Evolutionary conservation across 2,329 filamentous ascomycete genomes (phyloP).

Genomic region (Paecilomyces fulvus): DNA sequence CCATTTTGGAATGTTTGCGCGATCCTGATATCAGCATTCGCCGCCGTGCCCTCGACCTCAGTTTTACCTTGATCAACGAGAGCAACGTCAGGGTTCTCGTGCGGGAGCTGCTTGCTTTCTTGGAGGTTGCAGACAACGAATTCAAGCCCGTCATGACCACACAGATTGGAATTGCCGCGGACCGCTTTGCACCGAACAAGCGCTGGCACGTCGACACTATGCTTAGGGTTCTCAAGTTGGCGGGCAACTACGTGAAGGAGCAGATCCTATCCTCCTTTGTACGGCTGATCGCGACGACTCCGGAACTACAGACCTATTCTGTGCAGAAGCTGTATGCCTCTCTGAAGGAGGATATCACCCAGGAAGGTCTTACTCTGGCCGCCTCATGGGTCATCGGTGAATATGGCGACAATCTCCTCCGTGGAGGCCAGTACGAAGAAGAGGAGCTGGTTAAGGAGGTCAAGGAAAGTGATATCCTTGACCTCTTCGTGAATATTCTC

Average conservation of each 20-base stretch:
- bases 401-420: constrained; percentile 83
- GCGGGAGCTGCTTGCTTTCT: constrained; percentile 83
- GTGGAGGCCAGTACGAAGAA: constrained; percentile 85
- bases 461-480: constrained; percentile 80
- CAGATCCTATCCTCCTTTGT: constrained; percentile 96
- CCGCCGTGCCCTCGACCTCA: constrained; percentile 87
- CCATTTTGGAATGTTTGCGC: constrained; percentile 88
- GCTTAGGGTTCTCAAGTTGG: constrained; percentile 83
- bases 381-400: constrained; percentile 98
- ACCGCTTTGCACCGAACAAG: constrained; percentile 93
- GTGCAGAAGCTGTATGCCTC: constrained; percentile 89
- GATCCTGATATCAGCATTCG: constrained; percentile 98
- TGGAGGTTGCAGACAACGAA: constrained; percentile 95
- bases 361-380: constrained; percentile 87
- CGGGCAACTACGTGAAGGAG: constrained; percentile 95
- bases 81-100: constrained; percentile 90
- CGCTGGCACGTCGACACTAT: constrained; percentile 98
- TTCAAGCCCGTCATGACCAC: constrained; percentile 99
- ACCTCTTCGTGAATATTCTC: constrained; percentile 84
- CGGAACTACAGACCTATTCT: constrained; percentile 91
- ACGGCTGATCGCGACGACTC: constrained; percentile 85
- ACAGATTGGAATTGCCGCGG: constrained; percentile 93
- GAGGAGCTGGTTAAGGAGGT: constrained; percentile 79
- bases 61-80: constrained; percentile 97
- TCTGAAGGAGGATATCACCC: constrained; percentile 92